These are phyloP conservation scores for Aspergillus puulaauensis DNA, from an alignment of 2,329 filamentous ascomycete genomes.

Conservation along the genomic window DNA sequence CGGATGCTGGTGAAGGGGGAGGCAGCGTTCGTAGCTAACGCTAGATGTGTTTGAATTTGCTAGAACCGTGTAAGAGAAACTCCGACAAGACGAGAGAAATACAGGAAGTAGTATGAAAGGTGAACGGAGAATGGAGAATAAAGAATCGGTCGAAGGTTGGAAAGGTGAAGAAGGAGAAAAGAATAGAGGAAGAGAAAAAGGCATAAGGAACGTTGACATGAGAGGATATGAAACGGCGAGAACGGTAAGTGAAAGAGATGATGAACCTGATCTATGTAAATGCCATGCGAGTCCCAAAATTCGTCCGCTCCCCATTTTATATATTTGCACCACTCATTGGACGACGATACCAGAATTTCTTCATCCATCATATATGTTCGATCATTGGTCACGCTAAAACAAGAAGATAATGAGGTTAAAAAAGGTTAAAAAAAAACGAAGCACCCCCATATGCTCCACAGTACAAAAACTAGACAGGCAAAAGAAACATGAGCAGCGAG, in stretches of 20 bases:
- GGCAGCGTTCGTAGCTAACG: constrained; percentile 22
- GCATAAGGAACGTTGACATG: constrained; percentile 5
- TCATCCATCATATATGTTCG: constrained; percentile 43
- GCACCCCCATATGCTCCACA: constrained; percentile 14
- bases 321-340: constrained; percentile 38
- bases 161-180: constrained; percentile 11
- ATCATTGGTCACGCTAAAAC: constrained; percentile 44
- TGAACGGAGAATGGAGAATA: constrained; percentile 18
- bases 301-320: constrained; percentile 39
- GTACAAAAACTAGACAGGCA: constrained; percentile 15
- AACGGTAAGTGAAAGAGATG: constrained; percentile 27
- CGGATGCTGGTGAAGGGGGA: background rate
- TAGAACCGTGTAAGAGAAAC: constrained; percentile 31
- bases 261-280: constrained; percentile 40
- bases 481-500: constrained; percentile 6
- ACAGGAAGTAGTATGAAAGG: constrained; percentile 27
- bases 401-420: constrained; percentile 29
- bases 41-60: constrained; percentile 33
- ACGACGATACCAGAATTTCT: constrained; percentile 34
- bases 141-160: constrained; percentile 16
- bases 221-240: constrained; percentile 8
- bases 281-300: constrained; percentile 41
- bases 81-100: constrained; percentile 34
- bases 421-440: constrained; percentile 18
- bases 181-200: background rate